phyloP scores from a whole-genome alignment of 2,329 filamentous ascomycete species.

The Exophiala viscosa region DNA sequence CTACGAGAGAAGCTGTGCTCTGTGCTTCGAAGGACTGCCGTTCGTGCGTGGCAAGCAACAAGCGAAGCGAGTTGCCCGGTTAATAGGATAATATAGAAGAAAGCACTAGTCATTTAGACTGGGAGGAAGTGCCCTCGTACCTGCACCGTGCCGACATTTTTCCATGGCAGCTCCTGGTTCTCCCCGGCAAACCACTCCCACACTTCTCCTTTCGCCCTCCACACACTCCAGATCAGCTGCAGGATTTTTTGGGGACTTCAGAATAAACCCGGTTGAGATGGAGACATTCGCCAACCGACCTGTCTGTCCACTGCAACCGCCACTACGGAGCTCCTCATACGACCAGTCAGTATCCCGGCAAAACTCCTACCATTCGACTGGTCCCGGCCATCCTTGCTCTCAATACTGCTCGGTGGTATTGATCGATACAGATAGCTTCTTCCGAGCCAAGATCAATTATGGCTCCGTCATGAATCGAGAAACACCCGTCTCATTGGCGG shows the following conservation, averaged over 20 bases:
- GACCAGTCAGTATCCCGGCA: too few relatives aligned
- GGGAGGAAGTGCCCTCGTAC: background rate
- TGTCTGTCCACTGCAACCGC: too few relatives aligned
- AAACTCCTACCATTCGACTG: too few relatives aligned
- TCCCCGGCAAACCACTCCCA: background rate
- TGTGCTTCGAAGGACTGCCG: background rate
- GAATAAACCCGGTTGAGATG: background rate
- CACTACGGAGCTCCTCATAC: too few relatives aligned
- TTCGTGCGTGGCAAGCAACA: too few relatives aligned
- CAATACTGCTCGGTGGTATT: background rate
- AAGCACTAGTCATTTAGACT: background rate
- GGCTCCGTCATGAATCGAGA: background rate
- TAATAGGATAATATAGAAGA: slow-evolving; percentile 18
- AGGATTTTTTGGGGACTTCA: background rate
- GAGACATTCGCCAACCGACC: too few relatives aligned
- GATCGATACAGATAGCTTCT: background rate
- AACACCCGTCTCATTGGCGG: slow-evolving; percentile 1
- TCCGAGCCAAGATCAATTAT: background rate
- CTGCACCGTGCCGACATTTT: background rate
- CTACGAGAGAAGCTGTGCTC: background rate
- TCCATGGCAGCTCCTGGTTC: background rate
- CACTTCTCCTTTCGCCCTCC: slow-evolving; percentile 6
- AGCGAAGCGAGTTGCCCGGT: slow-evolving; percentile 1
- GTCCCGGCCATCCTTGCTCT: too few relatives aligned
- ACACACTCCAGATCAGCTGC: slow-evolving; percentile 5